A percentile compares a stretch with the other conserved stretches of the same genome.
Conservation (phyloP, 2,329 filamentous ascomycete species). For the Cladosporium halotolerans region DNA sequence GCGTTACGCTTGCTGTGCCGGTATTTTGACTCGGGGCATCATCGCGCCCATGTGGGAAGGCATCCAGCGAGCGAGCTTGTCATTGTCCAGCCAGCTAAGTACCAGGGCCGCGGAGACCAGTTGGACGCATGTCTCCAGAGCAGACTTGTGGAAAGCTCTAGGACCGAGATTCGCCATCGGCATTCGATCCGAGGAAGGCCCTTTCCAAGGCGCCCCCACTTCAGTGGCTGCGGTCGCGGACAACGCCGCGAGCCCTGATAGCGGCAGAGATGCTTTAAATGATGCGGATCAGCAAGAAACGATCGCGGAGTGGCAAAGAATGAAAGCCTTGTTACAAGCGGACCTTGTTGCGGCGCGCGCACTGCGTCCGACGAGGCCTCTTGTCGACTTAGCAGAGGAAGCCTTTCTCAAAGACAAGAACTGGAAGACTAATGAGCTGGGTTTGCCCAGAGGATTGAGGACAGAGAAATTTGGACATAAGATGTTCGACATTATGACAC, state of each 20-base stretch:
- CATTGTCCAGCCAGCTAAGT: not conserved
- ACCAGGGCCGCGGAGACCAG: not conserved
- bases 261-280: not conserved
- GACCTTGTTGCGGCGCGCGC: conserved; percentile 6
- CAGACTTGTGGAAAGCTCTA: conserved; percentile 16
- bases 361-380: conserved; percentile 12
- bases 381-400: conserved; percentile 17
- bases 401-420: conserved; percentile 19
- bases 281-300: not conserved
- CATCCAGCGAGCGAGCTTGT: not conserved
- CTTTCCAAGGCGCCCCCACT: not conserved
- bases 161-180: conserved; percentile 24
- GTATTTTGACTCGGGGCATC: conserved; percentile 16
- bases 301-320: not conserved
- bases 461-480: not conserved
- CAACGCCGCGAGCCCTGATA: not conserved
- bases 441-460: not conserved
- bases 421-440: conserved; percentile 19
- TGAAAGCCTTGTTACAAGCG: not conserved
- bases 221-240: not conserved
- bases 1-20: conserved; percentile 28
- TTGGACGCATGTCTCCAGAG: not conserved
- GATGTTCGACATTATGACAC: conserved; percentile 18
- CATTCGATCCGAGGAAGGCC: conserved; percentile 1
- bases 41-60: not conserved